These are phyloP conservation scores for Aspergillus sp. DNA, from an alignment of 2,329 filamentous ascomycete genomes.

Conservation along the genomic window DNA sequence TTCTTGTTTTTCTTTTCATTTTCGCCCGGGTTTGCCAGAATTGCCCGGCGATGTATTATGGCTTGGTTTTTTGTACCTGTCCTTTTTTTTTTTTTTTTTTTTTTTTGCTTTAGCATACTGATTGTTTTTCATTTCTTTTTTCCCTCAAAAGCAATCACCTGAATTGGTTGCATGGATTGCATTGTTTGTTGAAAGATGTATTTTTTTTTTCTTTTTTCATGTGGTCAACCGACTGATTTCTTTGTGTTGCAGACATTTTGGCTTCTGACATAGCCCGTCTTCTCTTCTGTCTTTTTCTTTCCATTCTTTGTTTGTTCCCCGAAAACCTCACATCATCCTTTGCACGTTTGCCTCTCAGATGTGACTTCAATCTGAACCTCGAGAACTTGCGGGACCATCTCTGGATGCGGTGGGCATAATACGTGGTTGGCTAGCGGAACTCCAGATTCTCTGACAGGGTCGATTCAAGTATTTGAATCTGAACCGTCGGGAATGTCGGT, in stretches of 20 bases:
- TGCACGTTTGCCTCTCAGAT: background rate
- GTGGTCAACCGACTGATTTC: background rate
- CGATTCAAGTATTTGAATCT: background rate
- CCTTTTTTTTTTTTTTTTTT: background rate
- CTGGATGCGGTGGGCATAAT: background rate
- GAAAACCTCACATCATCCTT: background rate
- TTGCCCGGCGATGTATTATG: conserved; percentile 19
- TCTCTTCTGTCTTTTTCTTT: background rate
- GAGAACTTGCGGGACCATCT: background rate
- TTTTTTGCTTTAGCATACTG: background rate
- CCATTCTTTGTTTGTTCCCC: background rate
- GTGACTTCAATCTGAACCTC: background rate
- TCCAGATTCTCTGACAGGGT: background rate
- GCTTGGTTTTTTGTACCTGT: conserved; percentile 5
- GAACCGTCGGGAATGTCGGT: background rate
- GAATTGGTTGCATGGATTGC: background rate
- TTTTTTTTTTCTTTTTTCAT: background rate
- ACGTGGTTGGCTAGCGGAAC: background rate
- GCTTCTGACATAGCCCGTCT: background rate
- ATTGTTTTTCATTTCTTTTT: background rate
- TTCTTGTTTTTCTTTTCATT: conserved; percentile 1
- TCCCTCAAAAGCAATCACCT: background rate
- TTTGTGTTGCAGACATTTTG: background rate
- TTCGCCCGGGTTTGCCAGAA: conserved; percentile 1
- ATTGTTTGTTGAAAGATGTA: background rate